Base-by-base conservation (phyloP, 2,329 filamentous ascomycete genomes). In the Aspergillus sp. region DNA sequence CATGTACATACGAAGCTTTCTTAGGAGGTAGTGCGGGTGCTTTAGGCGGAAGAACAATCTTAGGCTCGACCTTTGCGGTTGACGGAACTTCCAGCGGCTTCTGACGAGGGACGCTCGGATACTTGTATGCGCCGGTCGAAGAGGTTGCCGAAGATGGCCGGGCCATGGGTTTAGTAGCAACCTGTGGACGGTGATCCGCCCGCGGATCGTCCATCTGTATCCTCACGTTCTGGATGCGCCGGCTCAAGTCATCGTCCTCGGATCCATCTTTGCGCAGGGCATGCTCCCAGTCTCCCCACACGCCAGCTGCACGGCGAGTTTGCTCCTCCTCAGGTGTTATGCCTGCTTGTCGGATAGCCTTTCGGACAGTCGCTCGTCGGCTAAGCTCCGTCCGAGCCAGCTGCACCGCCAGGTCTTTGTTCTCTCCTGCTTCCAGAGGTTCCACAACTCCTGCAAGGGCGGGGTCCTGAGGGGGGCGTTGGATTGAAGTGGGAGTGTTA, bases 331-430 rank as follows among this genome's bases (percentile, higher is more conserved):
- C 83, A 52, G 83, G 81, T 0, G 83, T 79, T 2, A 87, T 79
- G 0, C 84, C 86, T 25, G 85, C 82, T 65, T 86, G 82, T 32
- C 84, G 82, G 25, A 83, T 85, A 10, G 82, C 83, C 64, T 80
- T 84, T 62, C 86, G 81, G 45, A 81, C 82, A 13, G 84, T 86
- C 67, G 90, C 88, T 65, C 91, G 82, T 45, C 90, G 83, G 58
- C 79, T 81, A 59, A 92, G 84, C 75, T 96, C 91, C 58, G 85
- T 85, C 63, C 89, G 87, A 0, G 91, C 91, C 30, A 96, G 75
- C 65, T 89, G 85, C 6, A 96, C 87, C 0, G 92, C 92, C 49
- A 96, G 78, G 10, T 93, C 89, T 63, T 87, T 85, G 63, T 96
- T 82, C 59, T 92, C 86, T 1, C 83, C 84, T 0, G 89, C 89